phyloP scores from a whole-genome alignment of 1,284 basidiomycete species.

The Sparassis latifolia region DNA sequence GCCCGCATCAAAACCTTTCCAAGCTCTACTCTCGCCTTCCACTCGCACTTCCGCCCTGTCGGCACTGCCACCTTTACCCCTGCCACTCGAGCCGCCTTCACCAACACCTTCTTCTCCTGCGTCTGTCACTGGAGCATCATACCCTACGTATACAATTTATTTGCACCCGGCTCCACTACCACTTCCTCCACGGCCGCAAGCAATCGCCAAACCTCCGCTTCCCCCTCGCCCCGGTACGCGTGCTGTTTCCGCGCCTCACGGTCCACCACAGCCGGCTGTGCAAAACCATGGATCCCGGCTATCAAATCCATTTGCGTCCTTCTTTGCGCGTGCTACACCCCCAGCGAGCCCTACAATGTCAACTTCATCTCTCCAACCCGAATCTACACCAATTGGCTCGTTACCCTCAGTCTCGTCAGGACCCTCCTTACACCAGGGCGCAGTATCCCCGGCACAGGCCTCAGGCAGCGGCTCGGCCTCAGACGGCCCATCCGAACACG shows the following conservation, averaged over 20 bases:
- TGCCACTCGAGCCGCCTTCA: constrained; percentile 21
- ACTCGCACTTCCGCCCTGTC: constrained; percentile 46
- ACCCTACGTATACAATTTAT: constrained; percentile 49
- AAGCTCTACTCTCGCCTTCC: constrained; percentile 47
- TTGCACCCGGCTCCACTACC: constrained; percentile 50
- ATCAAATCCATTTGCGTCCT: constrained; percentile 58
- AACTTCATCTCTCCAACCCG: constrained; percentile 22
- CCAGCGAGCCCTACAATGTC: constrained; percentile 26
- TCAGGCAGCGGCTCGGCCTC: background rate
- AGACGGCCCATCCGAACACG: constrained; percentile 2
- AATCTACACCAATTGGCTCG: constrained; percentile 12
- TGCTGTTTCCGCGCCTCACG: background rate
- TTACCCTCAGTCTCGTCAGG: background rate
- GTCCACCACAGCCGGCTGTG: constrained; percentile 6
- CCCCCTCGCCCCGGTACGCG: constrained; percentile 47
- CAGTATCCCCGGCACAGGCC: background rate
- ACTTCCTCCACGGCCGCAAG: constrained; percentile 52
- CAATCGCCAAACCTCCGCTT: constrained; percentile 47
- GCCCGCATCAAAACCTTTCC: constrained; percentile 53
- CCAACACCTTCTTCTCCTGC: constrained; percentile 15
- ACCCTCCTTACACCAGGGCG: background rate
- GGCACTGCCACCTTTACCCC: constrained; percentile 43
- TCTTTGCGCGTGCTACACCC: constrained; percentile 44
- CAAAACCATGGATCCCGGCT: constrained; percentile 34
- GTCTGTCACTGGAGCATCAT: constrained; percentile 22